Evolutionary conservation across 2,329 filamentous ascomycete species (phyloP).

Genomic region (Cladosporium sphaerospermum): DNA sequence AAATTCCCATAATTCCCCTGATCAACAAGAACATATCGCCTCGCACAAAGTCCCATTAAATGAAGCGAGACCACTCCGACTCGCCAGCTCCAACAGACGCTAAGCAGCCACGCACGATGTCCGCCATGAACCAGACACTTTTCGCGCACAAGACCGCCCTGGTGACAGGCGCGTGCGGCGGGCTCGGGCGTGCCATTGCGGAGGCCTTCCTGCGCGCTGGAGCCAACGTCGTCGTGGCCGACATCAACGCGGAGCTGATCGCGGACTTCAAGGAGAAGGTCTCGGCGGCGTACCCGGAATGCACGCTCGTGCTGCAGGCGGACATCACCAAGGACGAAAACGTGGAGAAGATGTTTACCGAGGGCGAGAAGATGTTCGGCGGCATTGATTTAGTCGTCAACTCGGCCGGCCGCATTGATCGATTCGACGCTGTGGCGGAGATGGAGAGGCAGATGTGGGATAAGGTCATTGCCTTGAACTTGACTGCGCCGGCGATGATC

Average conservation of each 20-base stretch:
- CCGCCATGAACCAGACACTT: background rate
- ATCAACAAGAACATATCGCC: no score
- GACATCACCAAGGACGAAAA: slow-evolving; percentile 35
- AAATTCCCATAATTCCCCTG: no score
- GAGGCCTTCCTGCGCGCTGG: slow-evolving; percentile 28
- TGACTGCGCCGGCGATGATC: slow-evolving; percentile 50
- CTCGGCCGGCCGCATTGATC: slow-evolving; percentile 53
- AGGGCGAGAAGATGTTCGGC: slow-evolving; percentile 35
- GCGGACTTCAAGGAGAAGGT: slow-evolving; percentile 26
- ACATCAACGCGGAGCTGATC: slow-evolving; percentile 29
- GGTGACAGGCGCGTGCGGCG: slow-evolving; percentile 30
- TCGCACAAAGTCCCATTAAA: no score
- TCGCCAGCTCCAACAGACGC: no score
- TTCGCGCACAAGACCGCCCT: slow-evolving; percentile 26
- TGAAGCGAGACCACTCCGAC: no score
- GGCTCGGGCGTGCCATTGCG: slow-evolving; percentile 29
- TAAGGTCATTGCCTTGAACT: slow-evolving; percentile 49
- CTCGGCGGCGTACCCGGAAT: slow-evolving; percentile 18
- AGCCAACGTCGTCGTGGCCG: slow-evolving; percentile 32
- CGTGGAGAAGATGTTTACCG: slow-evolving; percentile 34
- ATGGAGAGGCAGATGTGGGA: slow-evolving; percentile 46
- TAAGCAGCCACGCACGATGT: no score
- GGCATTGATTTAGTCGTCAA: slow-evolving; percentile 48
- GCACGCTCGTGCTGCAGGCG: slow-evolving; percentile 28
- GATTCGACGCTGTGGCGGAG: slow-evolving; percentile 48